Conservation (phyloP, 2,329 filamentous ascomycete genomes). For the Dothistroma septosporum region DNA sequence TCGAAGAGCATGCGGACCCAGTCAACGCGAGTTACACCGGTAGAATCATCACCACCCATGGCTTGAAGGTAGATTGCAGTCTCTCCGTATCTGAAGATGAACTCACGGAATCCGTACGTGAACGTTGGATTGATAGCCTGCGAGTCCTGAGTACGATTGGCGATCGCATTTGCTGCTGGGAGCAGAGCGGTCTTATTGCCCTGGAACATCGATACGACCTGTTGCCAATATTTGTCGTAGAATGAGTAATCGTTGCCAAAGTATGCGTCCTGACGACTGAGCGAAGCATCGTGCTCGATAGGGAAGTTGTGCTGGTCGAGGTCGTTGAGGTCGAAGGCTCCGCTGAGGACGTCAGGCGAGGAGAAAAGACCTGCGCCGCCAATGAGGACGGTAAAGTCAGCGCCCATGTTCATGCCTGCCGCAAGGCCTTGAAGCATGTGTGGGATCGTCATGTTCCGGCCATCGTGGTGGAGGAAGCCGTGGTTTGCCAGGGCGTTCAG, state of each 20-base stretch:
- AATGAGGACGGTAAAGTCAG: constrained; percentile 29
- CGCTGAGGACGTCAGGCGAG: constrained; percentile 16
- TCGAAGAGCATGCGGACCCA: constrained; percentile 37
- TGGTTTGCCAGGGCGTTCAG: constrained; percentile 26
- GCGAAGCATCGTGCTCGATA: constrained; percentile 37
- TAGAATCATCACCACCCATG: constrained; percentile 34
- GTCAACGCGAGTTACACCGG: constrained; percentile 33
- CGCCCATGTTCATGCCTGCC: constrained; percentile 28
- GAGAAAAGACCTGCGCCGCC: constrained; percentile 29
- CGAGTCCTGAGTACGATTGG: constrained; percentile 30
- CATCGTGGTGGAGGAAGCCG: constrained; percentile 21
- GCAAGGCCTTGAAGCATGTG: constrained; percentile 25
- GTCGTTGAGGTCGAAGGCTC: constrained; percentile 27
- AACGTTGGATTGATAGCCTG: constrained; percentile 32
- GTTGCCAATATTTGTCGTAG: constrained; percentile 32
- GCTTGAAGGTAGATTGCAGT: constrained; percentile 37
- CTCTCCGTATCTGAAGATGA: constrained; percentile 37
- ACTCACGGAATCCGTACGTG: constrained; percentile 33
- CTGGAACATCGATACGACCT: constrained; percentile 28
- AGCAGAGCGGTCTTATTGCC: constrained; percentile 28
- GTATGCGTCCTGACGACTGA: constrained; percentile 33
- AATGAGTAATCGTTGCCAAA: constrained; percentile 37
- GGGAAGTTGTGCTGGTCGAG: constrained; percentile 31
- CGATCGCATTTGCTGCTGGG: constrained; percentile 30
- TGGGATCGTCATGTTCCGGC: constrained; percentile 23